A percentile compares a stretch with the other conserved stretches of the same genome.
Conservation (phyloP, 768 basidiomycete species). For the Mycena filopes region DNA sequence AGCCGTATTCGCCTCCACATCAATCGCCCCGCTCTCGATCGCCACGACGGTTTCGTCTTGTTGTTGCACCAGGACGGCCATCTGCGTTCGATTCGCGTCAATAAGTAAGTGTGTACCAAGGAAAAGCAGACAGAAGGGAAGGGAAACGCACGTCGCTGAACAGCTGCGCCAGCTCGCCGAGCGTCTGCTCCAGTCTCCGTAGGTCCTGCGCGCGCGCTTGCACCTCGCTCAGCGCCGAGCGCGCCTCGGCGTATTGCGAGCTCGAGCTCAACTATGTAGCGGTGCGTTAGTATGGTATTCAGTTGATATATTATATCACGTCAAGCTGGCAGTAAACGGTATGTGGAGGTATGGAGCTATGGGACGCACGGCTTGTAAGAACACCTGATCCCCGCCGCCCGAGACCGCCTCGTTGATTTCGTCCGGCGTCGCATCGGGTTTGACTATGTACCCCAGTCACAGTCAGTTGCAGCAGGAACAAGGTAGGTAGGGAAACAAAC, state of each 20-base stretch:
- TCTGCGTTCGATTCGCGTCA: slow-evolving; percentile 53
- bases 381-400: slow-evolving; percentile 75
- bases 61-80: slow-evolving; percentile 81
- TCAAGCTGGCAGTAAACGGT: too few species aligned
- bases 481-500: slow-evolving; percentile 20
- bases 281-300: not conserved
- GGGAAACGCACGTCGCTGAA: slow-evolving; percentile 75
- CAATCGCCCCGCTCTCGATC: slow-evolving; percentile 70
- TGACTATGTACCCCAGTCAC: slow-evolving; percentile 58
- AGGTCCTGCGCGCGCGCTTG: slow-evolving; percentile 91
- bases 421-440: slow-evolving; percentile 86
- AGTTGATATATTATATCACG: too few species aligned
- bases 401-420: slow-evolving; percentile 79
- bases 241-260: slow-evolving; percentile 85
- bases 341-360: too few species aligned
- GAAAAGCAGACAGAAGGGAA: slow-evolving; percentile 1
- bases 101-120: slow-evolving; percentile 5
- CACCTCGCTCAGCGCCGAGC: slow-evolving; percentile 86
- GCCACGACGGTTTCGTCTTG: slow-evolving; percentile 79
- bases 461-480: not conserved
- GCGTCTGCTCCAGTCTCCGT: slow-evolving; percentile 83
- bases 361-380: slow-evolving; percentile 78
- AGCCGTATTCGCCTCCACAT: slow-evolving; percentile 75
- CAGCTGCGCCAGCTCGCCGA: slow-evolving; percentile 89
- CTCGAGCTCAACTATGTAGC: slow-evolving; percentile 71